Evolutionary conservation across 139 green algal genomes (phyloP).

Genomic region (Gonium pectorale): DNA sequence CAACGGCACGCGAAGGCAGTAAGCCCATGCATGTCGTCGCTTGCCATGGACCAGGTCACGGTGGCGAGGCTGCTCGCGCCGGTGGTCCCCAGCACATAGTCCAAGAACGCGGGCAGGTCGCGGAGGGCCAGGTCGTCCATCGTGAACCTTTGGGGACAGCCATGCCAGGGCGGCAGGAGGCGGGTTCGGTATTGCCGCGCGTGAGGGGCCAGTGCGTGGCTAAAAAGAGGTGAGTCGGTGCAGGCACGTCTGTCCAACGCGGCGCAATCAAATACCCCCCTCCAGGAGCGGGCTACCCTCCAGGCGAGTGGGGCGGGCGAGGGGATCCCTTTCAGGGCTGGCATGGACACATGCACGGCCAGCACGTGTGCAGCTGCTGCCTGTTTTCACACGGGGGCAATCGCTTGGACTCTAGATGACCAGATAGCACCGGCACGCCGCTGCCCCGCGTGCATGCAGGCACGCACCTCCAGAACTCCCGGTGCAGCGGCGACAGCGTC

Average conservation of each 20-base stretch:
- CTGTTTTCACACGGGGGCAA: no score
- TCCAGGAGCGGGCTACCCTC: no score
- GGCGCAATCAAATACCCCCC: not conserved
- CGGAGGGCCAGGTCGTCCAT: slow-evolving; percentile 13
- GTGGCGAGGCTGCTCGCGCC: not conserved
- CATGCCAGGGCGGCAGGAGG: not conserved
- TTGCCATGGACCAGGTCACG: slow-evolving; percentile 6
- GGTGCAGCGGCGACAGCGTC: slow-evolving; percentile 3
- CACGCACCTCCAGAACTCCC: slow-evolving; percentile 12
- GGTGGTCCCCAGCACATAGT: not conserved
- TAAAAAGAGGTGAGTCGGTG: not conserved
- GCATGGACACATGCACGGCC: not conserved
- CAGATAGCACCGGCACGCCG: not conserved
- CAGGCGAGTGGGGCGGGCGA: not conserved
- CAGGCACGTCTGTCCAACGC: not conserved
- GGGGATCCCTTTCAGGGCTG: not conserved
- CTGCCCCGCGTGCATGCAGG: not conserved
- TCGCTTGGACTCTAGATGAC: no score
- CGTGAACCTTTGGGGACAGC: not conserved
- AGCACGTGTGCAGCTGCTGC: no score
- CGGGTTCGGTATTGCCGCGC: not conserved
- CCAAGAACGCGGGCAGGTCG: slow-evolving; percentile 3
- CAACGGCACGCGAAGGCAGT: not conserved
- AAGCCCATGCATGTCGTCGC: no score
- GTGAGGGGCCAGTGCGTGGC: not conserved